Evolutionary conservation across 1,139 yeast species (phyloP), one percentile per base, ranked within the genome.

Genomic region (Pneumocystis wakefieldiae): DNA sequence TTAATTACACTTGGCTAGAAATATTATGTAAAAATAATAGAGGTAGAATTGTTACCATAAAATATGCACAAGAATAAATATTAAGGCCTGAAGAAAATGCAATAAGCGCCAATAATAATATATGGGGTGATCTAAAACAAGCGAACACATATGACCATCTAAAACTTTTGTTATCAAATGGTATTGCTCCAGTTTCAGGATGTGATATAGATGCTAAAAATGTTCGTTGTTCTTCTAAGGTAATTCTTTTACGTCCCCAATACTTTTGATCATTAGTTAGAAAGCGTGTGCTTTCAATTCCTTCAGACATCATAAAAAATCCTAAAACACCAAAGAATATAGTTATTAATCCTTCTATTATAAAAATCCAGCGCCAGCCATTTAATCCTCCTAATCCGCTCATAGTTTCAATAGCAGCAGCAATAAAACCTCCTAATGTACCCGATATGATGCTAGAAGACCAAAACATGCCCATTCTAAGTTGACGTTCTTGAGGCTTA

Each of bases 341-440:
- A 36, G 95, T 87, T 69, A 85, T 76, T 5, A 83, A 76, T 64
- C 92, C 92, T 71, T 86, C 92, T 67, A 86, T 80, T 67, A 86
- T 80, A 72, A 83, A 86, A 66, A 86, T 77, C 67, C 67, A 65
- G 10, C 55, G 35, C 67, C 67, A 65, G 14, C 67, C 67, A 86
- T 88, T 86, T 62, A 83, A 79, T 63, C 84, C 84, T 2, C 19
- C 59, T 35, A 32, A 32, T 15, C 59, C 59, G 7, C 61, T 28
- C 57, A 65, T 60, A 8, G 62, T 60, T 57, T 60, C 59, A 32
- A 64, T 28, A 15, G 61, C 67, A 35, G 57, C 64, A 36, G 87
- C 87, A 66, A 87, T 80, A 62, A 88, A 81, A 65, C 95, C 94
- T 64, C 89, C 86, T 73, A 87, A 86, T 3, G 91, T 95, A 71